Evolutionary conservation across 768 basidiomycete genomes (phyloP).

Genomic region (Galerina sulciceps): DNA sequence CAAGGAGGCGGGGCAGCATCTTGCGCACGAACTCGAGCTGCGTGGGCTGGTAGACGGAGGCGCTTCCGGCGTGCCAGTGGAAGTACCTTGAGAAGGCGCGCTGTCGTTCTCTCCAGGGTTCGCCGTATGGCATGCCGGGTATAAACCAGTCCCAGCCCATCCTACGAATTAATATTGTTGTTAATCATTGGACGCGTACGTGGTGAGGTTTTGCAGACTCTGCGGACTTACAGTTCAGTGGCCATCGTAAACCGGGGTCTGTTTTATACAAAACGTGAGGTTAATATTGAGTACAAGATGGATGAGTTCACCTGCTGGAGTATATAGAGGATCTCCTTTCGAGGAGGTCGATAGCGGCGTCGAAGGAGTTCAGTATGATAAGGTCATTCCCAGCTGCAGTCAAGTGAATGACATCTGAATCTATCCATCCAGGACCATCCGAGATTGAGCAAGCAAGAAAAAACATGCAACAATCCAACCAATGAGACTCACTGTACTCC

Average conservation of each 20-base stretch:
- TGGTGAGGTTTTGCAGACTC: too few species aligned
- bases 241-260: slow-evolving; percentile 31
- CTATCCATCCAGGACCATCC: too few species aligned
- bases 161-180: background rate
- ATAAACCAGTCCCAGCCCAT: slow-evolving; percentile 24
- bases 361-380: slow-evolving; percentile 22
- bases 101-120: slow-evolving; percentile 26
- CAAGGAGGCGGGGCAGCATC: slow-evolving; percentile 14
- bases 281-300: too few species aligned
- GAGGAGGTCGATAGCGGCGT: slow-evolving; percentile 22
- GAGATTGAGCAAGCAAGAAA: too few species aligned
- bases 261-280: too few species aligned
- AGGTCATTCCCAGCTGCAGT: slow-evolving; percentile 19
- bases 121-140: slow-evolving; percentile 21
- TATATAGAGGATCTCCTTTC: slow-evolving; percentile 25
- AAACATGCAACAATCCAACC: too few species aligned
- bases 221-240: slow-evolving; percentile 13
- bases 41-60: slow-evolving; percentile 9
- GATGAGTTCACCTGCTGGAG: slow-evolving; percentile 22
- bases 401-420: slow-evolving; percentile 26
- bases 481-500: too few species aligned
- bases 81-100: slow-evolving; percentile 25
- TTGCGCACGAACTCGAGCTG: too few species aligned
- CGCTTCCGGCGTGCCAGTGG: slow-evolving; percentile 12
- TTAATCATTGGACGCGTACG: too few species aligned